These are phyloP conservation scores for Durio zibethinus DNA, from an alignment of 345 rosid species.

Conservation along the genomic window DNA sequence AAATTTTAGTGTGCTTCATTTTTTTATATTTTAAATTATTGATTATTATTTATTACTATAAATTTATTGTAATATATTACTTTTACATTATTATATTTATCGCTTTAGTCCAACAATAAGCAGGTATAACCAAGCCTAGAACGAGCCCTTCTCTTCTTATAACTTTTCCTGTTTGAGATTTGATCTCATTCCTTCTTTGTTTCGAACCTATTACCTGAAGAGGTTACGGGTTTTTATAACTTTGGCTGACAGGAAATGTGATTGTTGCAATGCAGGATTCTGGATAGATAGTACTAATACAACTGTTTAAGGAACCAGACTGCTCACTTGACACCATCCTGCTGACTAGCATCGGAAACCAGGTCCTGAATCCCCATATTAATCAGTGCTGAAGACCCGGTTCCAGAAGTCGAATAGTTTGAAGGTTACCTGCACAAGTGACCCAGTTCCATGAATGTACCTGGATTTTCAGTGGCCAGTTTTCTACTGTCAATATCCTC, in stretches of 20 bases:
- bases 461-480: not conserved
- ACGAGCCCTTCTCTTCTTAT: no score
- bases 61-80: no score
- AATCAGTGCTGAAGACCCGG: not conserved
- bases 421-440: not conserved
- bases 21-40: no score
- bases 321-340: not conserved
- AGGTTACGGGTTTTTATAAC: not conserved
- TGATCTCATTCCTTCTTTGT: not conserved
- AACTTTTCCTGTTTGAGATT: no score
- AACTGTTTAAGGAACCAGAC: not conserved
- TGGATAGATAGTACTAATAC: not conserved
- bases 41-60: no score
- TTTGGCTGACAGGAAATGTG: not conserved
- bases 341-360: not conserved
- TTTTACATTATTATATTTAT: no score
- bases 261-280: not conserved
- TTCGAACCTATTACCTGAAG: not conserved
- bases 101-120: no score
- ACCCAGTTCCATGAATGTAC: not conserved
- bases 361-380: not conserved
- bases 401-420: not conserved
- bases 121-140: no score
- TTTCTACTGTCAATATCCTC: not conserved
- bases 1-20: no score